Evolutionary conservation across 331 rosid species (phyloP), one percentile per base, ranked within the genome.

Genomic region (Spiraea crenata): DNA sequence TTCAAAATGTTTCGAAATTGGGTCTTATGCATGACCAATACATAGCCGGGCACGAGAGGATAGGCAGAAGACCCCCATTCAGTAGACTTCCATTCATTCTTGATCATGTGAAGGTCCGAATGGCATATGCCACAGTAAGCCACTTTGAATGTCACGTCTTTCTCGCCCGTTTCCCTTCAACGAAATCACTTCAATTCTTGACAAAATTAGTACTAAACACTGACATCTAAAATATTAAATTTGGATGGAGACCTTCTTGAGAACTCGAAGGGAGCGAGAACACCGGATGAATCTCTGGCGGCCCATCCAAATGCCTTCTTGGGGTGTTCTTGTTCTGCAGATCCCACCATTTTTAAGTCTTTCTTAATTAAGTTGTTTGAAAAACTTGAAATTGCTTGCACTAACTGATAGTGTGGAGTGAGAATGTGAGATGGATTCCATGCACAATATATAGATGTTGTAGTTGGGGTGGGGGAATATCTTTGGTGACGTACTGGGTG

Each of bases 41-140:
- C 74, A 17, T 81, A 89, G 90, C 90, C 90, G n/a, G 96, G 92
- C 5, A 89, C 83, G 0, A 83, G 19, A 13, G 96, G 96, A 58
- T 83, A 87, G 45, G 9, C 52, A 40, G 96, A 25, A 6, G 0
- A 2, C 17, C 85, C 87, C 82, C 74, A 51, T 14, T 4, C 76
- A 42, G 95, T 44, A 6, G 2, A 3, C 31, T 85, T 85, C 81
- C 69, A 82, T 16, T 85, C 85, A 5, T 84, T 89, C 39, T 81
- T 79, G 1, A 44, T 0, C 67, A 12, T 39, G 73, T 86, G 88
- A 46, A 89, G 87, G 7, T 89, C 89, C 0, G 89, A 46, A 72
- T 87, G 89, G 65, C 90, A 89, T 47, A 89, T 57, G 2, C 92
- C 96, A 72, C 90, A 85, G 6, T 81, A 87, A 25, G 87, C 20